Evolutionary conservation across 106 monocot genomes (phyloP).

Genomic region (Dendrobium chrysotoxum): DNA sequence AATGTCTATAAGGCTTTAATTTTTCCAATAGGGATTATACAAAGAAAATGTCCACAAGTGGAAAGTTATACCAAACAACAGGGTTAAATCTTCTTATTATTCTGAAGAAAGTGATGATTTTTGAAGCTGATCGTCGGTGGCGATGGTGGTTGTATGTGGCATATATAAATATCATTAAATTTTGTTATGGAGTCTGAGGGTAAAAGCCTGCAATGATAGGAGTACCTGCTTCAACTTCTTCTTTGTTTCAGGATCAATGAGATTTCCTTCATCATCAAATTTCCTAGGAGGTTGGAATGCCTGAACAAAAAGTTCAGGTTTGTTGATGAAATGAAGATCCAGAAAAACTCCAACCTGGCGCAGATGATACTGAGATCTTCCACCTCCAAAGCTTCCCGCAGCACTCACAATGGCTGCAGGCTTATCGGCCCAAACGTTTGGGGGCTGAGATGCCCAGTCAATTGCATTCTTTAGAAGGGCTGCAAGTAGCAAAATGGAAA

Average conservation of each 20-base stretch:
- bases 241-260: slow-evolving; percentile 45
- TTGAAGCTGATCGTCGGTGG: no score
- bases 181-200: no score
- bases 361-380: slow-evolving; percentile 57
- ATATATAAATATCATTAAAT: no score
- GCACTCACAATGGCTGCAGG: slow-evolving; percentile 53
- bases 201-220: slow-evolving; percentile 48
- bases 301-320: slow-evolving; percentile 51
- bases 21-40: no score
- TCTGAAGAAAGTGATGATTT: no score
- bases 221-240: slow-evolving; percentile 45
- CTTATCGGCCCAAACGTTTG: slow-evolving; percentile 55
- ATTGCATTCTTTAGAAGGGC: slow-evolving; percentile 63
- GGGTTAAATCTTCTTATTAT: no score
- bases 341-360: slow-evolving; percentile 65
- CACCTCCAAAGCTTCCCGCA: slow-evolving; percentile 48
- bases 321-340: slow-evolving; percentile 82
- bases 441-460: slow-evolving; percentile 63
- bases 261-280: slow-evolving; percentile 48
- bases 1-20: no score
- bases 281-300: slow-evolving; percentile 35
- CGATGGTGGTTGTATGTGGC: no score
- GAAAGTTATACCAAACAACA: no score
- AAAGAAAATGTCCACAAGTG: no score
- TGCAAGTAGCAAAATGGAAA: neutral